Conservation (phyloP, 1,284 basidiomycete genomes). For the Kalmanozyma brasiliensis region DNA sequence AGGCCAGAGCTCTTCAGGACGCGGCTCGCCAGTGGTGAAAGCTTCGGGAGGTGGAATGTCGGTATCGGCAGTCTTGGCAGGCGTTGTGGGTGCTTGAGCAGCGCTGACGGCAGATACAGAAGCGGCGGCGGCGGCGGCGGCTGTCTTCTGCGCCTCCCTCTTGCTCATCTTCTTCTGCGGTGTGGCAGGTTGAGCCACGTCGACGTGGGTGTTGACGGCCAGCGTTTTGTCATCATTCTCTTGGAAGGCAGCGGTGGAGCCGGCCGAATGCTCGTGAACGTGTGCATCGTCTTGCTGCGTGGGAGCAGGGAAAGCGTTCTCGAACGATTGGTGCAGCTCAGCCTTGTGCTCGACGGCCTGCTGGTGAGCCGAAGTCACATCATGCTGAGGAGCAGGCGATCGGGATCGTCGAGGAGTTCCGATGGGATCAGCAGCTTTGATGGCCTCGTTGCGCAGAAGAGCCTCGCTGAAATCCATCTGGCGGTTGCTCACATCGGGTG, state of each 20-base stretch:
- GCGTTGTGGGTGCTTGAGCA: conserved; percentile 7
- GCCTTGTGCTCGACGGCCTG: conserved; percentile 21
- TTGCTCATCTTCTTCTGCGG: conserved; percentile 30
- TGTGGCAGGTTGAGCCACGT: conserved; percentile 13
- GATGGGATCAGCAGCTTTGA: conserved; percentile 43
- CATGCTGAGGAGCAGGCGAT: conserved; percentile 41
- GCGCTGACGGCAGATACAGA: conserved; percentile 7
- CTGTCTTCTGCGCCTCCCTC: conserved; percentile 32
- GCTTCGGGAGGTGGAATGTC: conserved; percentile 32
- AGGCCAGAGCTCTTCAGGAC: conserved; percentile 60
- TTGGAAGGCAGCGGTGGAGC: conserved; percentile 5
- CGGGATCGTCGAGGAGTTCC: conserved; percentile 47
- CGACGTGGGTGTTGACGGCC: neutral
- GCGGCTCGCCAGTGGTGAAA: conserved; percentile 32
- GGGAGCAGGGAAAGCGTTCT: conserved; percentile 40
- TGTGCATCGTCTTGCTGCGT: conserved; percentile 2
- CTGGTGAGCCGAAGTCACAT: conserved; percentile 7
- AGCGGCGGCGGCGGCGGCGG: conserved; percentile 8
- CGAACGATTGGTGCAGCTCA: conserved; percentile 42
- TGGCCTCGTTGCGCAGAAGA: conserved; percentile 29
- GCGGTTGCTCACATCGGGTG: conserved; percentile 38
- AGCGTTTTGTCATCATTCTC: neutral
- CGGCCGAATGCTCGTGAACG: conserved; percentile 1
- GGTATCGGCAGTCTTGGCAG: conserved; percentile 13
- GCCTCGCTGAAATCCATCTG: conserved; percentile 42